Evolutionary conservation across 768 basidiomycete genomes (phyloP), one percentile per base, ranked within the genome.

Genomic region (Hirschioporus abietinus): DNA sequence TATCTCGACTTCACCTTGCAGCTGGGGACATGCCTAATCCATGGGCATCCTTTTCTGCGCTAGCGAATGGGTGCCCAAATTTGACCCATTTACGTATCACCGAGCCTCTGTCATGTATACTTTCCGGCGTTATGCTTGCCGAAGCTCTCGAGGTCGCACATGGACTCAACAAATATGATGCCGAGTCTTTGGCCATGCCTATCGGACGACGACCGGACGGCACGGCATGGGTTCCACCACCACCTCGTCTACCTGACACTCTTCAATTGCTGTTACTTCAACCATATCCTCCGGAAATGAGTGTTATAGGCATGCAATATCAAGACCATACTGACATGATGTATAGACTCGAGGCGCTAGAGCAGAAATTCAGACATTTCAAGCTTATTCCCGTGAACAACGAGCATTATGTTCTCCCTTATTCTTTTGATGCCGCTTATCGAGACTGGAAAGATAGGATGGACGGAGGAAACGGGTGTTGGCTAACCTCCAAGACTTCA

Each of bases 381-480:
- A 25, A 61, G 60, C 60, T 61, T 8, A 25, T 34, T 24, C 60
- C 60, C 3, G 25, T 61, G 60, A 25, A 25, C 17, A 25, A 25
- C 60, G 60, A 61, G 15, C 25, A 61, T 61, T 61, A 61, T 24
- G 24, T 34, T 2, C 60, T 61, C 9, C 60, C 60, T 15, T 61
- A 61, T 34, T 61, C 25, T 24, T 61, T 61, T 61, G 60, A 61
- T 25, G 60, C 30, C 3, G 60, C 60, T 25, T 34, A 61, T 61
- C 60, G 60, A 24, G 25, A 61, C 23, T 61, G 60, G 60, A 34
- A 61, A 34, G 60, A 61, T 24, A 25, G 60, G 15, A 61, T 61
- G 60, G 60, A 61, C 24, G 60, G 60, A 12, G 60, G 60, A 61
- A 18, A 24, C 60, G 60, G 60, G 30, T 61, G 60, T 23, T 61